Percentiles rank a stretch among this genome's conserved stretches.
Conservation (phyloP, 805 yeast genomes). For the Wickerhamiella hasegawae region DNA sequence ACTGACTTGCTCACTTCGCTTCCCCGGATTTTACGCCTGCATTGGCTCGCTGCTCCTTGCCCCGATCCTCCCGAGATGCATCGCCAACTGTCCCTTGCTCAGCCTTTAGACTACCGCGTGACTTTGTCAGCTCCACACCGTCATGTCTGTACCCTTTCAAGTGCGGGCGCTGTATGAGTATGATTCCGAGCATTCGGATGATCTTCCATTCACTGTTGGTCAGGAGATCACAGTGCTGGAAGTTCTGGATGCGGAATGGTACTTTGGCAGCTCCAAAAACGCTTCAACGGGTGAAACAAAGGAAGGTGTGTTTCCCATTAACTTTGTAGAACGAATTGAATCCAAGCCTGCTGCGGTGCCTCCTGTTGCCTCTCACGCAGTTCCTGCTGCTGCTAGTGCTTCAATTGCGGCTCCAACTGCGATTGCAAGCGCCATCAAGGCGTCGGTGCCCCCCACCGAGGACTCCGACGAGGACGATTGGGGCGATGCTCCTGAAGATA, state of each 20-base stretch:
- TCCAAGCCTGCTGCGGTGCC: conserved; percentile 3
- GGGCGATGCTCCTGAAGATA: background rate
- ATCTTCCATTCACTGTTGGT: conserved; percentile 52
- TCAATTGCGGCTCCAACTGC: conserved; percentile 3
- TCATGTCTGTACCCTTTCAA: too few relatives aligned
- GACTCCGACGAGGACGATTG: background rate
- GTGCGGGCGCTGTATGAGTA: conserved; percentile 58
- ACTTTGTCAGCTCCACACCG: too few relatives aligned
- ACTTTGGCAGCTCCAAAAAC: conserved; percentile 44
- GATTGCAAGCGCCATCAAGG: background rate
- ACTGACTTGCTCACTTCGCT: too few relatives aligned
- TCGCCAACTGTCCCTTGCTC: too few relatives aligned
- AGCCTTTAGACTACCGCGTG: too few relatives aligned
- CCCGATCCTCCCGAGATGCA: too few relatives aligned
- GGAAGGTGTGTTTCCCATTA: conserved; percentile 76
- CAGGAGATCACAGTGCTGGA: conserved; percentile 60
- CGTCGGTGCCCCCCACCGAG: background rate
- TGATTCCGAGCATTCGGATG: conserved; percentile 64
- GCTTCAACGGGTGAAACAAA: conserved; percentile 17
- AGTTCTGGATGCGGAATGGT: conserved; percentile 89
- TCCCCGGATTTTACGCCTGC: too few relatives aligned
- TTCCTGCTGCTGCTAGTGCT: conserved; percentile 3
- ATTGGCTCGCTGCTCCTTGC: too few relatives aligned
- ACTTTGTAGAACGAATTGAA: conserved; percentile 45
- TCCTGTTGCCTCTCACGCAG: conserved; percentile 3